phyloP scores from a whole-genome alignment of 192 early-diverging fungal genomes.

The Coemansia sp. region DNA sequence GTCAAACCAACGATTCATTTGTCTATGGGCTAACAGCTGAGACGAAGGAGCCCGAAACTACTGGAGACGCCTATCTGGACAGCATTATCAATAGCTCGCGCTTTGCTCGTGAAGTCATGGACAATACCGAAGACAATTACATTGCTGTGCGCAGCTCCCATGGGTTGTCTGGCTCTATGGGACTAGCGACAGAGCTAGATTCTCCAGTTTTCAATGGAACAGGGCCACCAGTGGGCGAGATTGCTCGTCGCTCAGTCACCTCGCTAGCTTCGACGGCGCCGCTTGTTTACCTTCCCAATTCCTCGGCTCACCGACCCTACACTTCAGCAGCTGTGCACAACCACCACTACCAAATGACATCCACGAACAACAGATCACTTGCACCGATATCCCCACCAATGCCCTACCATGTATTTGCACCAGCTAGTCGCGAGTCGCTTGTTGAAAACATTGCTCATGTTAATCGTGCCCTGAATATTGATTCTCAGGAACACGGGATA shows the following conservation, averaged over 20 bases:
- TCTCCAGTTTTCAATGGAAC: background rate
- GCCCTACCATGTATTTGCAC: conserved; percentile 48
- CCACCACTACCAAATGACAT: background rate
- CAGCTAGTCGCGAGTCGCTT: conserved; percentile 33
- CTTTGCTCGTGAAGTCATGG: conserved; percentile 44
- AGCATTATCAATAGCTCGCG: conserved; percentile 49
- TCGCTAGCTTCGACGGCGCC: conserved; percentile 4
- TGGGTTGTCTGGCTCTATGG: conserved; percentile 2
- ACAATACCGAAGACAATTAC: conserved; percentile 18
- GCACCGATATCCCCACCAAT: conserved; percentile 37
- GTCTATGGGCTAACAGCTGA: conserved; percentile 34
- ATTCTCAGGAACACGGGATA: background rate
- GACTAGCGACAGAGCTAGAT: conserved; percentile 13
- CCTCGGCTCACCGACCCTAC: conserved; percentile 15
- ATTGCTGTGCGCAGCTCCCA: conserved; percentile 31
- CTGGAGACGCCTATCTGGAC: conserved; percentile 43
- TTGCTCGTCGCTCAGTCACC: conserved; percentile 1
- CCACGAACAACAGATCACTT: background rate
- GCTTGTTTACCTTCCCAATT: background rate
- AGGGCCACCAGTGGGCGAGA: background rate
- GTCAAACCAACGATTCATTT: conserved; percentile 30
- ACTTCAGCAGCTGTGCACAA: conserved; percentile 10
- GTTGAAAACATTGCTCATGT: conserved; percentile 29
- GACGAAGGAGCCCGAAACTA: conserved; percentile 15
- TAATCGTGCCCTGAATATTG: conserved; percentile 7